Percentiles rank a stretch among this genome's conserved stretches.
Evolutionary conservation across 2,329 filamentous ascomycete species (phyloP).

Genomic region (Aspergillus sojae): DNA sequence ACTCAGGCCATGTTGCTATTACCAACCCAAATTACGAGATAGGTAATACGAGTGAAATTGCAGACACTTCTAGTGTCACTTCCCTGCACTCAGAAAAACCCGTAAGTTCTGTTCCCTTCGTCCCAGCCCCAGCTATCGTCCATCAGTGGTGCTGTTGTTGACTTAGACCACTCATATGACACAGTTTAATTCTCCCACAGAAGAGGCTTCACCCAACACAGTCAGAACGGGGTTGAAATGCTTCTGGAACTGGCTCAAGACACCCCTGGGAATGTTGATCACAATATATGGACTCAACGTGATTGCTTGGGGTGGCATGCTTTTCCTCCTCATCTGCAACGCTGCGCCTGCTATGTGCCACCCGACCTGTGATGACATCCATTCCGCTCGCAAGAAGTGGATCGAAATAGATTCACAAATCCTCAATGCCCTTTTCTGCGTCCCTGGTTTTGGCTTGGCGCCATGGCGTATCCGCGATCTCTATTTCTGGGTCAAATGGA

Average conservation of each 20-base stretch:
- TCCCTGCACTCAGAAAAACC: no score
- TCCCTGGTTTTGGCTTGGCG: constrained; percentile 80
- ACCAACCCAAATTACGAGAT: no score
- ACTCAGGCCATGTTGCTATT: no score
- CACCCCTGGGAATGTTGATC: constrained; percentile 74
- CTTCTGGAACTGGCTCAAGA: constrained; percentile 62
- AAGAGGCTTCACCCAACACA: no score
- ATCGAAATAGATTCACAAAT: constrained; percentile 84
- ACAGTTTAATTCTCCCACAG: no score
- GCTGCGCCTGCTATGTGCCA: constrained; percentile 59
- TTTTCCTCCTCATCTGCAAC: constrained; percentile 81
- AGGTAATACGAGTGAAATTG: no score
- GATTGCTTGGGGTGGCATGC: constrained; percentile 88
- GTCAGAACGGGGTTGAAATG: no score
- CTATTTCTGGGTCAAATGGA: constrained; percentile 70
- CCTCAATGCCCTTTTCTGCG: constrained; percentile 80
- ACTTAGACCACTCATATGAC: no score
- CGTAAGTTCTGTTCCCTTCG: no score
- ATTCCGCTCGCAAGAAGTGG: constrained; percentile 77
- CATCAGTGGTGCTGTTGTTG: no score
- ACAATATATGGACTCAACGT: constrained; percentile 80
- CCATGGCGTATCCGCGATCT: constrained; percentile 84
- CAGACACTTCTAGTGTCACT: no score
- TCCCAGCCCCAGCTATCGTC: no score
- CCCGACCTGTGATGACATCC: constrained; percentile 69